Percentiles rank a stretch among this genome's conserved stretches.
Evolutionary conservation across 2,329 filamentous ascomycete genomes (phyloP).

Genomic region (Chlorencoelia australis): DNA sequence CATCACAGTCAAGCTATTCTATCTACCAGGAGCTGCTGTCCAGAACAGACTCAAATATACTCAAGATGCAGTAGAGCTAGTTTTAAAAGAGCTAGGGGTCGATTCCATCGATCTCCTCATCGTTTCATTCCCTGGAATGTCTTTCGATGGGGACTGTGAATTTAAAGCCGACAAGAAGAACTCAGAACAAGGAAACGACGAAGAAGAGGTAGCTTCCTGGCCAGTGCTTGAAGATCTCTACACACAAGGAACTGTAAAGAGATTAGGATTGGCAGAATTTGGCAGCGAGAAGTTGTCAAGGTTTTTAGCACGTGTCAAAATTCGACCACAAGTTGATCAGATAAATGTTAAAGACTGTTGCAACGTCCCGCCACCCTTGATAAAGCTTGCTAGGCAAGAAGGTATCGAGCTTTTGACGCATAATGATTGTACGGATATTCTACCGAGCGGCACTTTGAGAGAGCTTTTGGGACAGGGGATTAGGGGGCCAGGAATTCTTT

Average conservation of each 20-base stretch:
- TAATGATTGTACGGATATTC: slow-evolving; percentile 84
- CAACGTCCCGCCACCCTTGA: slow-evolving; percentile 81
- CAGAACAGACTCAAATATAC: slow-evolving; percentile 60
- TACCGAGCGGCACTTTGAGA: slow-evolving; percentile 74
- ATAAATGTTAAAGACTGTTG: slow-evolving; percentile 96
- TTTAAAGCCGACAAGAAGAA: slow-evolving; percentile 59
- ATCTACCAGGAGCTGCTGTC: slow-evolving; percentile 61
- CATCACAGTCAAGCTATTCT: slow-evolving; percentile 93
- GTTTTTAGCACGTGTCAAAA: slow-evolving; percentile 60
- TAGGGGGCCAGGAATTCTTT: slow-evolving; percentile 66
- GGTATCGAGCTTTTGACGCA: slow-evolving; percentile 85
- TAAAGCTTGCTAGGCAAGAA: slow-evolving; percentile 72
- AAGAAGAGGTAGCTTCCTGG: slow-evolving; percentile 60
- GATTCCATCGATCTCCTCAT: slow-evolving; percentile 77
- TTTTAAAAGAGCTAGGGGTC: slow-evolving; percentile 69
- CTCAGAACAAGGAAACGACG: slow-evolving; percentile 51
- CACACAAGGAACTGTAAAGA: slow-evolving; percentile 57
- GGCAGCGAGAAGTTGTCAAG: slow-evolving; percentile 71
- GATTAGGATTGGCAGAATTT: slow-evolving; percentile 84
- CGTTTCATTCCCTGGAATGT: slow-evolving; percentile 84
- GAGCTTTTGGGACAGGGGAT: slow-evolving; percentile 69
- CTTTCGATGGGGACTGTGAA: slow-evolving; percentile 87
- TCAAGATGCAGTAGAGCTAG: slow-evolving; percentile 67
- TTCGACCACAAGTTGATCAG: slow-evolving; percentile 80
- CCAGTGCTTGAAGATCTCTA: slow-evolving; percentile 66